These are phyloP conservation scores for Chaetoceros muelleri DNA, from an alignment of 108 stramenopile species.

Conservation along the genomic window DNA sequence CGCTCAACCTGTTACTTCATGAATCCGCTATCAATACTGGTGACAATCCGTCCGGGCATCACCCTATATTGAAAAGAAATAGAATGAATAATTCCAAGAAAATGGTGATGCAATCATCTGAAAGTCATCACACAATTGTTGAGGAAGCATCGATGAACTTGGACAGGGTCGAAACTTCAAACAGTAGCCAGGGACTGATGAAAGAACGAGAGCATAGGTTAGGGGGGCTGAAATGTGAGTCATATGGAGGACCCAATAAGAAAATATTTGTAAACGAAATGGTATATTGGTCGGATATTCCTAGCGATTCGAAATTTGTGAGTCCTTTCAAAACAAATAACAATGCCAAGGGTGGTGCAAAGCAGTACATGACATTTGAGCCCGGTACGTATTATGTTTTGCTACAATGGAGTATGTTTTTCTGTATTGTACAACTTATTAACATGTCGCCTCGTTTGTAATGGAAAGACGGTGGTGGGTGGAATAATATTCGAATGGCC, in stretches of 20 bases:
- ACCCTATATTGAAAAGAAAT: not conserved
- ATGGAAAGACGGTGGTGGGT: conserved; percentile 66
- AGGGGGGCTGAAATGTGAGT: conserved; percentile 60
- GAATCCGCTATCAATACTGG: not conserved
- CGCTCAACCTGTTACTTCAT: not conserved
- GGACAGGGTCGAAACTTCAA: not conserved
- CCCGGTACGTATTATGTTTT: conserved; percentile 28
- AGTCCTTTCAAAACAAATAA: conserved; percentile 42
- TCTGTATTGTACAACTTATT: not conserved
- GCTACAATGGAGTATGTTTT: not conserved
- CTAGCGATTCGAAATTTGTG: conserved; percentile 37
- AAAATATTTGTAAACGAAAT: conserved; percentile 59
- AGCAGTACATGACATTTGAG: conserved; percentile 90
- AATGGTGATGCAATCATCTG: no score
- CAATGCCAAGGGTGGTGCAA: conserved; percentile 8
- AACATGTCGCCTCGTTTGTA: not conserved
- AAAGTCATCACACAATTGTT: not conserved
- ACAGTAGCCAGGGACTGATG: not conserved
- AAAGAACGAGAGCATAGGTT: conserved; percentile 18
- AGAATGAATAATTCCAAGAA: not conserved
- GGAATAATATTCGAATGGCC: conserved; percentile 93
- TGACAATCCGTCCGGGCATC: not conserved
- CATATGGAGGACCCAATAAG: conserved; percentile 53
- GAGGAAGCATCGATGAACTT: no score
- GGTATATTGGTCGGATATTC: conserved; percentile 84